Base-by-base conservation (phyloP, 2,329 filamentous ascomycete species). In the Knufia fluminis region DNA sequence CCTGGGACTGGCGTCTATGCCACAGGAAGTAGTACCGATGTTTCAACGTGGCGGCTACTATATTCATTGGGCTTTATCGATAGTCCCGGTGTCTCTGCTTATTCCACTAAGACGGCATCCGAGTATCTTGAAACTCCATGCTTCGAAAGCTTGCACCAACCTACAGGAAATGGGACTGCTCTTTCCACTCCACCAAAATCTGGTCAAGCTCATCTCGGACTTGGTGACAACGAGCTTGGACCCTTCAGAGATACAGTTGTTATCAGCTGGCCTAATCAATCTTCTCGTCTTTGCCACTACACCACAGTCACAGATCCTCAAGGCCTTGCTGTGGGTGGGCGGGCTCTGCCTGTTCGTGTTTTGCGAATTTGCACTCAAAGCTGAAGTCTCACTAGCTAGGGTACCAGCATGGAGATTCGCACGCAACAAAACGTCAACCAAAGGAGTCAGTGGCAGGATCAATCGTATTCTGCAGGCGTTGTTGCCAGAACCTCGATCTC, bases 351-450 rank as follows among this genome's bases (percentile, higher is more conserved):
- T 94, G 14, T 79, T 95, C 47, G 68, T 91, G 3, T 70, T 79
- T 4, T 94, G 88, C 62, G 79, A 80, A 24, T 76, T 81, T 24
- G 78, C 92, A 10, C 78, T 97, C 31, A 77, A 76, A 59, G 94
- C 87, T 85, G 89, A 86, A 40, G 84, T 97, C 47, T 78, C 83
- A 22, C 71, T 98, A 53, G 90, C 91, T 45, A 78, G 91, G 50
- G 86, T 97, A 16, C 92, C 92, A 2, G 88, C 82, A 59, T 96
- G 91, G 88, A 85, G 90, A 38, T 90, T 97, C 60, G 78, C 80
- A 58, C 50, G 45, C 23, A 44, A 48, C 31, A 31, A 36, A 17
- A 38, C 50, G 10, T 46, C 47, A 19, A 41, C 19, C 10, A 49
- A 24, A 33, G 39, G 45, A 6, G 14, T 49, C 20, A 22, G 7